A percentile compares a stretch with the other conserved stretches of the same genome.
phyloP scores from a whole-genome alignment of 345 rosid species.

The Lepidium africanum region DNA sequence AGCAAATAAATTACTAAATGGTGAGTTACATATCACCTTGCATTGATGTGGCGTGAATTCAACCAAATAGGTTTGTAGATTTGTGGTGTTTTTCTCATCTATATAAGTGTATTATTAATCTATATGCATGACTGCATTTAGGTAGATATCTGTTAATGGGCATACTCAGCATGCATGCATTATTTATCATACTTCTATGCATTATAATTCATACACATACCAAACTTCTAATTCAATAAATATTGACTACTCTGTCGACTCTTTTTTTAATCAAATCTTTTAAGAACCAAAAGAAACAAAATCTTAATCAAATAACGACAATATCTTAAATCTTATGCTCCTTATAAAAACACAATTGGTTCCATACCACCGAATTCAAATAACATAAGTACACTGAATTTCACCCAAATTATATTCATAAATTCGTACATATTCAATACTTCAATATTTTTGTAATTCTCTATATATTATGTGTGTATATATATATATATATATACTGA shows the following conservation, averaged over 20 bases:
- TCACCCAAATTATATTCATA: background rate
- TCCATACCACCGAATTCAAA: conserved; percentile 19
- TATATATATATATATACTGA: conserved; percentile 12
- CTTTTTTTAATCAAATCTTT: background rate
- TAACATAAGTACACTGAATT: conserved; percentile 5
- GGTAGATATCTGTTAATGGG: conserved; percentile 28
- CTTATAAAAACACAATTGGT: background rate
- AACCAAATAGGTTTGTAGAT: background rate
- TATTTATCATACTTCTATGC: background rate
- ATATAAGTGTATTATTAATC: background rate
- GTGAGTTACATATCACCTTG: background rate
- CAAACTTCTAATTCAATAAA: conserved; percentile 15
- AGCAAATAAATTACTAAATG: too few relatives aligned
- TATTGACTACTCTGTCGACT: background rate
- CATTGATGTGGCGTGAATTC: background rate
- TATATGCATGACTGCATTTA: background rate
- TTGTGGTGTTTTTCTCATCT: background rate
- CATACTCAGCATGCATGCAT: conserved; percentile 18
- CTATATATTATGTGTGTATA: background rate
- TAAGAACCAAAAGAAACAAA: background rate
- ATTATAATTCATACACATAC: background rate
- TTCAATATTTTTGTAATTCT: background rate
- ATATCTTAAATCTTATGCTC: background rate
- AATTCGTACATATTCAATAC: background rate
- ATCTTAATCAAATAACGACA: background rate